These are phyloP conservation scores for Umbelopsis sp. DNA, from an alignment of 371 early-diverging fungal species.

Conservation along the genomic window DNA sequence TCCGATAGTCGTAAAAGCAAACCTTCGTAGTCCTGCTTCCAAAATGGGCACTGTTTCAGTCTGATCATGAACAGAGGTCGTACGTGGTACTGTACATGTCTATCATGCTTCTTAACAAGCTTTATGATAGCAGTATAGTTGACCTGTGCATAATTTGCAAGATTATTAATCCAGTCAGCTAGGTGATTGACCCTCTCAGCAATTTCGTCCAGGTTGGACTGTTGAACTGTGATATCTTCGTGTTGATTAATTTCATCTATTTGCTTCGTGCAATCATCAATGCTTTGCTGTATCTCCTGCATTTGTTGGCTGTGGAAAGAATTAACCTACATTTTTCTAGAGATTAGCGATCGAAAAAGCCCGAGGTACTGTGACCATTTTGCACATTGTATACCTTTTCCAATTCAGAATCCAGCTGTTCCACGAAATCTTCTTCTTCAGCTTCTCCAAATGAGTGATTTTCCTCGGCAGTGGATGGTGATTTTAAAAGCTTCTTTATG, in stretches of 20 bases:
- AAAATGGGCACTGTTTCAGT: slow-evolving; percentile 87
- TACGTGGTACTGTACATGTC: slow-evolving; percentile 84
- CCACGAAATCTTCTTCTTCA: slow-evolving; percentile 89
- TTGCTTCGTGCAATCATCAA: slow-evolving; percentile 70
- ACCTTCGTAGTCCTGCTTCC: slow-evolving; percentile 89
- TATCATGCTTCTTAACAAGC: slow-evolving; percentile 97
- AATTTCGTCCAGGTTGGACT: slow-evolving; percentile 55
- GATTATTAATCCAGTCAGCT: slow-evolving; percentile 87
- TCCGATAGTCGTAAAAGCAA: slow-evolving; percentile 88
- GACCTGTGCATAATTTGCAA: slow-evolving; percentile 90
- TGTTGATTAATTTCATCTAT: slow-evolving; percentile 51
- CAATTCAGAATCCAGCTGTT: slow-evolving; percentile 85
- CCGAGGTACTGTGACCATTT: background rate
- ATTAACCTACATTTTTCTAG: slow-evolving; percentile 62
- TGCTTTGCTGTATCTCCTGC: slow-evolving; percentile 83
- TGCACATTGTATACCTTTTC: slow-evolving; percentile 70
- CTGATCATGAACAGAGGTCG: slow-evolving; percentile 88
- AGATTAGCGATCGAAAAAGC: background rate
- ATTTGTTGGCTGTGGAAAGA: slow-evolving; percentile 90
- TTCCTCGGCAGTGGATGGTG: slow-evolving; percentile 28
- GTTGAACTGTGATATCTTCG: slow-evolving; percentile 37
- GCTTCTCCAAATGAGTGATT: slow-evolving; percentile 58
- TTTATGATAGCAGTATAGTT: slow-evolving; percentile 97
- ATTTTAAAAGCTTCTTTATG: slow-evolving; percentile 1
- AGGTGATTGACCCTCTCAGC: slow-evolving; percentile 83